Conservation (phyloP, 495 filamentous ascomycete genomes). For the Podospora bellae-mahoneyi region DNA sequence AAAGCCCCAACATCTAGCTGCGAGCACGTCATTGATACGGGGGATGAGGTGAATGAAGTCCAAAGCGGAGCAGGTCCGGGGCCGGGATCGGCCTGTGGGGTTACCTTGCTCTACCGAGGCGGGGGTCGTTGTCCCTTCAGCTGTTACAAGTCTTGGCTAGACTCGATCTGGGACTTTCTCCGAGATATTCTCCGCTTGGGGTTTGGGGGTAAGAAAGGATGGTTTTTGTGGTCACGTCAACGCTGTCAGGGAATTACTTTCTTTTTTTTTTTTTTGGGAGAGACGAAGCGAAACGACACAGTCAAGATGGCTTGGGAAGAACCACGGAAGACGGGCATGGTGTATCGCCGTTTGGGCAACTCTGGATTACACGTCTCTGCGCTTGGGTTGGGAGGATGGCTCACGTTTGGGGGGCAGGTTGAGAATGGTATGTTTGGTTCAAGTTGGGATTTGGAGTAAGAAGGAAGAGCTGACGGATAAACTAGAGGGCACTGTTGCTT, state of each 20-base stretch:
- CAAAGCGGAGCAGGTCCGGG: constrained; percentile 2
- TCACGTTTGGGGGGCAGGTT: constrained; percentile 76
- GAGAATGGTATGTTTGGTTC: constrained; percentile 43
- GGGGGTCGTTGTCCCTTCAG: not conserved
- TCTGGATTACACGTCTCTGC: constrained; percentile 73
- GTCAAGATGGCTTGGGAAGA: constrained; percentile 32
- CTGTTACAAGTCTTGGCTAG: not conserved
- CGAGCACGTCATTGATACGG: constrained; percentile 6
- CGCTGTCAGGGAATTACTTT: too few relatives aligned
- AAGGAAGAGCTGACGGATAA: not conserved
- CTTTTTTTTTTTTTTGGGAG: too few relatives aligned
- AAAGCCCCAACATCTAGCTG: constrained; percentile 10
- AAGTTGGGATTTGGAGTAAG: too few relatives aligned
- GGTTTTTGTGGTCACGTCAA: too few relatives aligned
- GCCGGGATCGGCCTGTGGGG: not conserved
- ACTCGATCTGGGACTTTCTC: constrained; percentile 10
- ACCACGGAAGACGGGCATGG: constrained; percentile 50
- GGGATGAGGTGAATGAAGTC: not conserved
- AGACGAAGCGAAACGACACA: too few relatives aligned
- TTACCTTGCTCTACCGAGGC: not conserved
- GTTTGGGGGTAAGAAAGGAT: not conserved
- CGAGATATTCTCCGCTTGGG: constrained; percentile 21
- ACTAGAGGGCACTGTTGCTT: constrained; percentile 45
- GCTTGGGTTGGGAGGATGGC: constrained; percentile 70
- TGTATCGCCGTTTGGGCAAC: constrained; percentile 70